Percentiles rank a stretch among this genome's conserved stretches.
phyloP scores from a whole-genome alignment of 192 early-diverging fungal species.

The Umbelopsis ramanniana region DNA sequence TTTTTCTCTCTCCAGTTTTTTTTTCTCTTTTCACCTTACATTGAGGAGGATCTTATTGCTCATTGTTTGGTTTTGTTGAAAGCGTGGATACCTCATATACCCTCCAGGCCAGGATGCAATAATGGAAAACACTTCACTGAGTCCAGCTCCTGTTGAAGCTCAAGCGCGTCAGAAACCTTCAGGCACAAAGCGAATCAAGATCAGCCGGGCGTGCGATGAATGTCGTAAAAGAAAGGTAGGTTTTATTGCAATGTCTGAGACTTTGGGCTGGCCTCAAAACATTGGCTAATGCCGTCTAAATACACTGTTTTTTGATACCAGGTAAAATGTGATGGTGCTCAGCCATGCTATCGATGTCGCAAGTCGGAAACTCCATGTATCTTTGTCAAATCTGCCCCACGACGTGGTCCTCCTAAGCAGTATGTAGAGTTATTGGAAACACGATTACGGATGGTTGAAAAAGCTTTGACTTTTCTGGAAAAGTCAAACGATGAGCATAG shows the following conservation, averaged over 20 bases:
- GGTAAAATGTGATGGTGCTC: slow-evolving; percentile 45
- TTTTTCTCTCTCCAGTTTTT: neutral
- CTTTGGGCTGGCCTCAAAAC: no score
- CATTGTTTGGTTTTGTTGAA: neutral
- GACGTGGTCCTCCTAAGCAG: slow-evolving; percentile 41
- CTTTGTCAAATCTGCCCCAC: slow-evolving; percentile 32
- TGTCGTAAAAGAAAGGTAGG: slow-evolving; percentile 44
- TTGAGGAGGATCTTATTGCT: neutral
- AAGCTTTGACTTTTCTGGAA: slow-evolving; percentile 16
- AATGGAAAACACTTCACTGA: slow-evolving; percentile 20
- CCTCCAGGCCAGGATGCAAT: slow-evolving; percentile 25
- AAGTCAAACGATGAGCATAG: slow-evolving; percentile 1
- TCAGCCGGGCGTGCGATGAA: slow-evolving; percentile 40
- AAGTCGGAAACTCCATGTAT: slow-evolving; percentile 32
- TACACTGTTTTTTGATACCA: no score
- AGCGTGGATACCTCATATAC: neutral
- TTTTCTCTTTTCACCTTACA: neutral
- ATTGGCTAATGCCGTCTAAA: no score
- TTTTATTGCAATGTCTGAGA: no score
- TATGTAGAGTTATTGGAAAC: slow-evolving; percentile 35
- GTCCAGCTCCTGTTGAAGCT: slow-evolving; percentile 29
- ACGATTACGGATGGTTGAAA: slow-evolving; percentile 33
- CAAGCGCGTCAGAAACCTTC: slow-evolving; percentile 32
- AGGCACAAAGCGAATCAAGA: slow-evolving; percentile 34
- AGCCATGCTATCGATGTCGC: slow-evolving; percentile 38